Conservation (phyloP, 768 basidiomycete species). For the Lactifluus subvellereus region DNA sequence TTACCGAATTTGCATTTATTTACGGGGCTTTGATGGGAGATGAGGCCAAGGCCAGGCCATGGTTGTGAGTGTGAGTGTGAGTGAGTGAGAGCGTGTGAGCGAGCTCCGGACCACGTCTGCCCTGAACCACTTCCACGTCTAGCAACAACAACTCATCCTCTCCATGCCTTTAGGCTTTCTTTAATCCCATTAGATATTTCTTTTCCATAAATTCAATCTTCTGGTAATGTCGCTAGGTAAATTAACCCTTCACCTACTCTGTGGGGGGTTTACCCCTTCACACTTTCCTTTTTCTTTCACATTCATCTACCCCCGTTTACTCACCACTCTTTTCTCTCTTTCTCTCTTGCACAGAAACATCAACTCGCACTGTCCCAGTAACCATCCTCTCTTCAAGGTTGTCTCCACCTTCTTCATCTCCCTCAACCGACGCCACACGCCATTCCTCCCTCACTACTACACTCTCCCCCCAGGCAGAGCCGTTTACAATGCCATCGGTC, state of each 20-base stretch:
- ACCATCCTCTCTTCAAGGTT: conserved; percentile 14
- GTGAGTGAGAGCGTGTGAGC: not conserved
- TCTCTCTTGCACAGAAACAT: conserved; percentile 11
- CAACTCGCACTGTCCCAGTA: conserved; percentile 9
- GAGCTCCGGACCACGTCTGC: not conserved
- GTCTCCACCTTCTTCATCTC: conserved; percentile 4
- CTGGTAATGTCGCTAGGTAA: conserved; percentile 22
- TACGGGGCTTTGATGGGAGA: not conserved
- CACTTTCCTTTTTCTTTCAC: conserved; percentile 8
- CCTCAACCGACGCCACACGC: conserved; percentile 13
- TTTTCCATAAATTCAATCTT: not conserved
- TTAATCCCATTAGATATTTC: not conserved
- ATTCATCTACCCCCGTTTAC: not conserved
- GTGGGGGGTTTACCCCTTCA: not conserved
- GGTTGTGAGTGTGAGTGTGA: not conserved
- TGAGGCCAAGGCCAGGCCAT: not conserved
- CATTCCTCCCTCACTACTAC: conserved; percentile 9
- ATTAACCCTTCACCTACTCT: not conserved
- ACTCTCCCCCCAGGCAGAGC: conserved; percentile 21
- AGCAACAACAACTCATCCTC: not conserved
- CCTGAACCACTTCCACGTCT: conserved; percentile 16
- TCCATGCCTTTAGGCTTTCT: conserved; percentile 2
- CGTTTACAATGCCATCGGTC: conserved; percentile 19
- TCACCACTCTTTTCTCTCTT: conserved; percentile 1
- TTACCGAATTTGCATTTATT: not conserved